Evolutionary conservation across 2,329 filamentous ascomycete species (phyloP).

Genomic region (Leptographium lundbergii): DNA sequence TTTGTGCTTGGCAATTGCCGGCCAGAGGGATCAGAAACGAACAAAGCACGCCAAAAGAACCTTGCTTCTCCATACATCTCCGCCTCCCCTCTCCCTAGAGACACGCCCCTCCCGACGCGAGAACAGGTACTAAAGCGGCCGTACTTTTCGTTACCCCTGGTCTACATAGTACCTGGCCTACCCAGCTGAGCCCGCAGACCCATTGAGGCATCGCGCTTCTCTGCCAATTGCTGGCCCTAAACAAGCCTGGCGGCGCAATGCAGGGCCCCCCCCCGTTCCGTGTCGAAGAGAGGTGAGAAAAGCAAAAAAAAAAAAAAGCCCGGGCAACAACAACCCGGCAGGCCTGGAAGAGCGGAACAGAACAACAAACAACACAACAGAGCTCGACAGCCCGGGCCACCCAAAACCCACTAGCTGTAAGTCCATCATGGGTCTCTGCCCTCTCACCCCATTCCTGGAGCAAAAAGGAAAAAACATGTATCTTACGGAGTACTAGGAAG

Average conservation of each 20-base stretch:
- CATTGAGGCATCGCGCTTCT: slow-evolving; percentile 7
- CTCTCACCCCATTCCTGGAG: not conserved
- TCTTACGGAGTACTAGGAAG: too few species aligned
- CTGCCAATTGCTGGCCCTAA: slow-evolving; percentile 8
- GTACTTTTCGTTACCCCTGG: not conserved
- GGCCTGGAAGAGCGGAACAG: not conserved
- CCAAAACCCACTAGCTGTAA: not conserved
- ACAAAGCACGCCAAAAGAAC: not conserved
- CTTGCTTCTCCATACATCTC: not conserved
- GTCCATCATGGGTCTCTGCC: not conserved
- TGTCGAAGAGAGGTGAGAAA: not conserved
- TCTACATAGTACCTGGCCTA: not conserved
- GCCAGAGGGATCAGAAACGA: not conserved
- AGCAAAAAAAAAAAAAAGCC: not conserved
- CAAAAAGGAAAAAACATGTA: not conserved
- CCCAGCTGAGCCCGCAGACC: slow-evolving; percentile 4
- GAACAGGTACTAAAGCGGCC: not conserved
- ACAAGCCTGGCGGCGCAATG: slow-evolving; percentile 3
- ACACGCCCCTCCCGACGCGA: not conserved
- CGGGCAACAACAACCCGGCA: not conserved
- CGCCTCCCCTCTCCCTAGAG: not conserved
- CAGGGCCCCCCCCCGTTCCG: not conserved
- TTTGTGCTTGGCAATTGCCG: not conserved
- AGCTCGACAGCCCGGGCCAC: not conserved
- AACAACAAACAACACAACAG: not conserved